These are phyloP conservation scores for Chiua sp. DNA, from an alignment of 1,284 basidiomycete genomes.

Conservation along the genomic window DNA sequence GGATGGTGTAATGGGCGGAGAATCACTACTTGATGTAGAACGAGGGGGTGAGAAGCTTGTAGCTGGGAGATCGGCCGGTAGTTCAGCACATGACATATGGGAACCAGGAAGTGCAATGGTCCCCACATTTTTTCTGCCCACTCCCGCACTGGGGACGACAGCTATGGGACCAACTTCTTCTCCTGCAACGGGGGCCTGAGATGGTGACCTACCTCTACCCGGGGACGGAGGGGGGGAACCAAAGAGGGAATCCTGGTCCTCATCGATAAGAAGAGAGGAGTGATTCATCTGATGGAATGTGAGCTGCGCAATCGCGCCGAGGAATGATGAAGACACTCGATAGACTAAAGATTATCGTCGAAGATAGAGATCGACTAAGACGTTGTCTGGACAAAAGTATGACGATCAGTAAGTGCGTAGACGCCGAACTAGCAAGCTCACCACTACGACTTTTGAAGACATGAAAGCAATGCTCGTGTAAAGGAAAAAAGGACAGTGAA, in stretches of 20 bases:
- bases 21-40: slow-evolving; percentile 15
- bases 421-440: slow-evolving; percentile 6
- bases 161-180: slow-evolving; percentile 3
- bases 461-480: neutral
- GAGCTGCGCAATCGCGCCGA: slow-evolving; percentile 18
- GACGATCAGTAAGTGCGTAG: neutral
- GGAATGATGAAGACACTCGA: slow-evolving; percentile 23
- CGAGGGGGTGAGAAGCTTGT: slow-evolving; percentile 35
- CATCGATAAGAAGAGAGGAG: slow-evolving; percentile 26
- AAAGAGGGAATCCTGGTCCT: slow-evolving; percentile 75
- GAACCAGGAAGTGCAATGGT: slow-evolving; percentile 95
- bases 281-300: slow-evolving; percentile 28
- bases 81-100: slow-evolving; percentile 81
- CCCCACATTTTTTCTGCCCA: slow-evolving; percentile 82
- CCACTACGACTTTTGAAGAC: slow-evolving; percentile 4
- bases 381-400: neutral
- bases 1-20: neutral
- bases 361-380: neutral
- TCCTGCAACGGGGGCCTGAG: slow-evolving; percentile 50
- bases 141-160: slow-evolving; percentile 30
- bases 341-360: slow-evolving; percentile 11
- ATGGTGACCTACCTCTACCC: slow-evolving; percentile 74
- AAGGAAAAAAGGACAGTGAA: neutral
- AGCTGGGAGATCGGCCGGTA: slow-evolving; percentile 75
- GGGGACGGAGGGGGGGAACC: slow-evolving; percentile 79